Conservation (phyloP, 192 early-diverging fungal species). For the Bifiguratus adelaidae region DNA sequence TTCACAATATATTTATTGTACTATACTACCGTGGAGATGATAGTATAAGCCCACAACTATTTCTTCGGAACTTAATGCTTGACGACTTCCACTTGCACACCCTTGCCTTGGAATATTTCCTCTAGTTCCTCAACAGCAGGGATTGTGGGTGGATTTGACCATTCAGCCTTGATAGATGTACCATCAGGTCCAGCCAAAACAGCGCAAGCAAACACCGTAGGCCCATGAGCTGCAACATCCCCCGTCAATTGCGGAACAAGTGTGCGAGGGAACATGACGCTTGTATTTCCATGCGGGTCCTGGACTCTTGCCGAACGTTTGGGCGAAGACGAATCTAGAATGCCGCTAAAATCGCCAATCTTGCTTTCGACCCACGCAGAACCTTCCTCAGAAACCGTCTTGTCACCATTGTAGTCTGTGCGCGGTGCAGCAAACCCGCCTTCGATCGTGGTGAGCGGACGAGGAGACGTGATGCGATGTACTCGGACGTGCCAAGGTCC, state of each 20-base stretch:
- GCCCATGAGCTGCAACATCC: not conserved
- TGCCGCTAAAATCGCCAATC: conserved; percentile 2
- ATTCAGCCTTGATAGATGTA: not conserved
- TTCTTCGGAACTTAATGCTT: too few species aligned
- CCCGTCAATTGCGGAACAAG: not conserved
- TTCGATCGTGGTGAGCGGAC: not conserved
- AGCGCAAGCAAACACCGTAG: not conserved
- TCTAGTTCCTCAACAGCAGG: not conserved
- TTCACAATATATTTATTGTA: too few species aligned
- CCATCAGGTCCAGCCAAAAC: not conserved
- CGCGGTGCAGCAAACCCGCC: conserved; percentile 4
- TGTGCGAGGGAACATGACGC: not conserved
- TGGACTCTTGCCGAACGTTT: not conserved
- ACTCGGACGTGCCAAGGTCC: not conserved
- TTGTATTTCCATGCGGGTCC: conserved; percentile 2
- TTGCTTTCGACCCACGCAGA: conserved; percentile 5
- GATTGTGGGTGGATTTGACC: not conserved
- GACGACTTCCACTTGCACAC: conserved; percentile 2
- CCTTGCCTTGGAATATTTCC: not conserved
- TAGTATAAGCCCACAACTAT: too few species aligned
- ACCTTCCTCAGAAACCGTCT: not conserved
- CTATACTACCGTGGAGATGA: too few species aligned
- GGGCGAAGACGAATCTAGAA: not conserved
- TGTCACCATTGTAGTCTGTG: not conserved
- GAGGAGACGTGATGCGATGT: conserved; percentile 1